Conservation (phyloP, 257 asterid species). For the Forsythia viridissima region DNA sequence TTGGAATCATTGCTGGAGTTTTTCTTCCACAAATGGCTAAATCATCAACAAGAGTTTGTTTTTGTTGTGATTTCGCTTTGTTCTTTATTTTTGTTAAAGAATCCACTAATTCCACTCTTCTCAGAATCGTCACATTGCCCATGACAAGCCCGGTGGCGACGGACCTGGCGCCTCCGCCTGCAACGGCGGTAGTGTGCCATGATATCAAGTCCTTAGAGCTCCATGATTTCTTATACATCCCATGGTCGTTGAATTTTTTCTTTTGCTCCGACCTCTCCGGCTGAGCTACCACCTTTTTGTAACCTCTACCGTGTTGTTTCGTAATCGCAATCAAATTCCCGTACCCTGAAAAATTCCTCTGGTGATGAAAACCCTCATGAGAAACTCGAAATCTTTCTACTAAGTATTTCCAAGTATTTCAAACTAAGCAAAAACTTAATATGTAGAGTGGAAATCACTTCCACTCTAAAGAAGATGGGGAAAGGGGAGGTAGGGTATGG, state of each 20-base stretch:
- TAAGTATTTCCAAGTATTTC: background rate
- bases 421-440: too few species aligned
- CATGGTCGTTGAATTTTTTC: background rate
- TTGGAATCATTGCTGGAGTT: background rate
- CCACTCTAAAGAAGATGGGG: too few species aligned
- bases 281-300: background rate
- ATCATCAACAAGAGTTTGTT: background rate
- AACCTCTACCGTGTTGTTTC: background rate
- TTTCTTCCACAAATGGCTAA: background rate
- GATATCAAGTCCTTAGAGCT: slow-evolving; percentile 1
- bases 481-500: too few species aligned
- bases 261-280: background rate
- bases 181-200: background rate
- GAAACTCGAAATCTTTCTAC: slow-evolving; percentile 20
- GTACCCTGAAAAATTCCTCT: background rate
- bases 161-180: background rate
- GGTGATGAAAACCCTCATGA: background rate
- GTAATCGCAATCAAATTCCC: background rate
- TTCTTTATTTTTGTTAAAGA: background rate
- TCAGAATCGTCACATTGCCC: slow-evolving; percentile 14
- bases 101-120: slow-evolving; percentile 2
- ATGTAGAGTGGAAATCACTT: too few species aligned
- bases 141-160: background rate
- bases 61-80: background rate
- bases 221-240: background rate